A percentile compares a stretch with the other conserved stretches of the same genome.
Conservation (phyloP, 2,329 filamentous ascomycete genomes). For the Sordariomycetes sp. region DNA sequence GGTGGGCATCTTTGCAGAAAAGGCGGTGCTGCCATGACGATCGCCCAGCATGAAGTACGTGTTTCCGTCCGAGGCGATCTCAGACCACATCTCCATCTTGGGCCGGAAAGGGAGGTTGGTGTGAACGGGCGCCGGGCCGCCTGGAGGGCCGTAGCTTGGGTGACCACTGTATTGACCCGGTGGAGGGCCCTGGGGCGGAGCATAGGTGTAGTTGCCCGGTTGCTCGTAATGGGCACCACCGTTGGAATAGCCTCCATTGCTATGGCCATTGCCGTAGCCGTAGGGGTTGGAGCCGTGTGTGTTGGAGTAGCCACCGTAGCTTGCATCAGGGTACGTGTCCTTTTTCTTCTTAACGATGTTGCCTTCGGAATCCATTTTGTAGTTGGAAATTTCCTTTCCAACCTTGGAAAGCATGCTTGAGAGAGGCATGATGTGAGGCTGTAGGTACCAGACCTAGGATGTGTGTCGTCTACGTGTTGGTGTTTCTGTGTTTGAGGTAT, state of each 20-base stretch:
- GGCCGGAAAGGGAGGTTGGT: neutral
- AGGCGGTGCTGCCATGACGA: neutral
- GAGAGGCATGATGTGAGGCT: too few species aligned
- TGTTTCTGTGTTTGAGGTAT: too few species aligned
- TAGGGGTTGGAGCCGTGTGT: too few species aligned
- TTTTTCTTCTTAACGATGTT: too few species aligned
- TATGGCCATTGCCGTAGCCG: neutral
- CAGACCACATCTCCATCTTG: neutral
- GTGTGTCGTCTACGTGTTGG: neutral
- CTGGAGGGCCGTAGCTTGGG: neutral
- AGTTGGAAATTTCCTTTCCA: too few species aligned
- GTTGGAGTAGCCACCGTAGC: too few species aligned
- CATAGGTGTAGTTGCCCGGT: neutral
- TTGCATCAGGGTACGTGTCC: too few species aligned
- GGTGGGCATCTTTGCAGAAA: neutral
- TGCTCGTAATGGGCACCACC: neutral
- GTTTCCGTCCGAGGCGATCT: neutral
- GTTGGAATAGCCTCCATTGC: neutral
- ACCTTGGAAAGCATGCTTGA: too few species aligned
- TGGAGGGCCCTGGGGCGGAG: constrained; percentile 2
- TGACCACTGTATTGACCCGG: neutral
- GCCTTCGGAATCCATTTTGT: too few species aligned
- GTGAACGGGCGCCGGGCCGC: neutral
- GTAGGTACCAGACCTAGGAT: neutral
- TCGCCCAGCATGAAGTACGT: neutral